Evolutionary conservation across 129 eudicot species (phyloP).

Genomic region (Lonicera japonica): DNA sequence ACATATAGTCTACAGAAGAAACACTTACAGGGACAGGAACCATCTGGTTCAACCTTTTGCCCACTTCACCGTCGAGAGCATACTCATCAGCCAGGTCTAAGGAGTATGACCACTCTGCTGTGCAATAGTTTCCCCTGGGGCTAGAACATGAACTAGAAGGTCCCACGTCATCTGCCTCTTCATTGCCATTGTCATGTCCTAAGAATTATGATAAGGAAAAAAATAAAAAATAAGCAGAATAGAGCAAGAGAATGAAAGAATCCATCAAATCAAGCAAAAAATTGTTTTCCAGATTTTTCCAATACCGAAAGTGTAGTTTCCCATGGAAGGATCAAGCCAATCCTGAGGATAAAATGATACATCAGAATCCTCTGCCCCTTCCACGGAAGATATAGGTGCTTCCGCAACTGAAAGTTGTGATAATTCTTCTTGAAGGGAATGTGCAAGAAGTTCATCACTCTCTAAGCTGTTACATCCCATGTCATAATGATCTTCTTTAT

Average conservation of each 20-base stretch:
- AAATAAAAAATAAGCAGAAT: conserved; percentile 19
- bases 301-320: conserved; percentile 55
- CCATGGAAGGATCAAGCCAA: conserved; percentile 51
- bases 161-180: conserved; percentile 38
- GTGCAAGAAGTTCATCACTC: conserved; percentile 32
- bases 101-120: conserved; percentile 54
- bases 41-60: conserved; percentile 78
- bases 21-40: conserved; percentile 75
- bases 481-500: conserved; percentile 40
- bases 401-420: conserved; percentile 50
- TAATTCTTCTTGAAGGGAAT: conserved; percentile 40
- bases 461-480: conserved; percentile 33
- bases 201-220: conserved; percentile 9
- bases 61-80: conserved; percentile 75
- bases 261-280: conserved; percentile 3
- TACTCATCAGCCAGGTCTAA: conserved; percentile 58
- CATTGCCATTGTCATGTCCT: conserved; percentile 38
- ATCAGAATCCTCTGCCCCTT: conserved; percentile 38
- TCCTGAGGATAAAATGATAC: conserved; percentile 47
- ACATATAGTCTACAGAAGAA: too few species aligned
- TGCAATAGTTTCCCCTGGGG: conserved; percentile 41
- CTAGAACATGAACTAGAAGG: conserved; percentile 53
- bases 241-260: conserved; percentile 10
- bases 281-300: conserved; percentile 3
- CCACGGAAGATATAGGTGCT: conserved; percentile 33